Base-by-base conservation (phyloP, 768 basidiomycete genomes). In the Amanita thiersii region DNA sequence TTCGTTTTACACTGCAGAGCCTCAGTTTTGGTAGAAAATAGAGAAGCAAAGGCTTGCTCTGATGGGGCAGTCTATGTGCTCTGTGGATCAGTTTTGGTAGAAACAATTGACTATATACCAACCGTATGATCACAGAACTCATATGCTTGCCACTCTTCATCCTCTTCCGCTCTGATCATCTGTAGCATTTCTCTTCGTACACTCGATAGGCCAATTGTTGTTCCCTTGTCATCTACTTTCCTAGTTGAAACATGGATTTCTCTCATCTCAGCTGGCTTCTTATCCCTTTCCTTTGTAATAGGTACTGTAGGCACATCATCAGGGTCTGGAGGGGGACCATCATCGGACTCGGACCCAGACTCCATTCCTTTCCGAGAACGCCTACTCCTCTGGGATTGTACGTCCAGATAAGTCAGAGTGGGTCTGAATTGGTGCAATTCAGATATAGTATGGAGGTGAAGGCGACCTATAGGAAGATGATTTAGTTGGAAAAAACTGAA, bases 381-480 rank as follows among this genome's bases (percentile, higher is more conserved):
- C 50, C 68, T 75, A 46, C 58, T 65, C 63, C 81, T 86, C 26
- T 77, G 77, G 17, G 79, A 77, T 41, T 82, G 56, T 45, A 75
- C 60, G 55, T 91, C 89, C 47, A 91, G 68, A 61, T 91, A 86
- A 12, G 84, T 86, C 50, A 90, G 60, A 2, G 83, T 81, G 6
- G 88, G 88, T 33, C 87, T 79, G 49, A 91, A 70, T 57, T 91
- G 89, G 53, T 89, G 83, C 0, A 76, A 81, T 62, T 86, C 76
- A 47, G 63, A 72, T 53, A 91, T 74, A 28, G 86, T 85, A 55
- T 90, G 81, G 11, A 91, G 67, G 58, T 90, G 77, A 33, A 91
- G 64, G 46, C 72, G 73, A 25, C 81, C 87, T 86, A 37, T 30
- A 18, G 26, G 30, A 23, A 30, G 9, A 39, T 47, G 43, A 51